Evolutionary conservation across 2,329 filamentous ascomycete genomes (phyloP).

Genomic region (Endothia cerciana): DNA sequence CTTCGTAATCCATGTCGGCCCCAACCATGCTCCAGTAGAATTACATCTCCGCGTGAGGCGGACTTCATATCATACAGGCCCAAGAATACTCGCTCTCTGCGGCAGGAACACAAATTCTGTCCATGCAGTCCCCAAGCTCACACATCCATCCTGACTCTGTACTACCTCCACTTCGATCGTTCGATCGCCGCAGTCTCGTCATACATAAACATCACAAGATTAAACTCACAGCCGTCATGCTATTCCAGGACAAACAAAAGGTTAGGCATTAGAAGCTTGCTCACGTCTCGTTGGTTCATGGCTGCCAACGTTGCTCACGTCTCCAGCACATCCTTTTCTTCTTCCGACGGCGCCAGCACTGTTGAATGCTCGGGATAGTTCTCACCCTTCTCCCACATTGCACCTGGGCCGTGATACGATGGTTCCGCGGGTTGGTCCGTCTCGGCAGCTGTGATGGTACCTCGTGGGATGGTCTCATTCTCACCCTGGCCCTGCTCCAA

Average conservation of each 20-base stretch:
- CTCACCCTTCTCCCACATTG: constrained; percentile 57
- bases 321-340: constrained; percentile 47
- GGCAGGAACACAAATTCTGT: background rate
- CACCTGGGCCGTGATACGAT: constrained; percentile 54
- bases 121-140: background rate
- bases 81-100: background rate
- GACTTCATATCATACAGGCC: background rate
- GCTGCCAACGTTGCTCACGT: constrained; percentile 35
- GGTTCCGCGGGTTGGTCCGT: constrained; percentile 38
- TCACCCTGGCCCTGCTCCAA: constrained; percentile 29
- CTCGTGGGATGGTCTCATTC: constrained; percentile 27
- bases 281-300: constrained; percentile 7
- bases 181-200: background rate
- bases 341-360: constrained; percentile 44
- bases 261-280: constrained; percentile 12
- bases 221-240: background rate
- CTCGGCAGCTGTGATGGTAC: constrained; percentile 15
- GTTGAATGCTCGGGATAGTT: constrained; percentile 42
- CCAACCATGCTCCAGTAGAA: background rate
- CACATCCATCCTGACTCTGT: background rate
- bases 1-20: background rate
- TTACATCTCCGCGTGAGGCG: background rate
- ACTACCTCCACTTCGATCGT: background rate
- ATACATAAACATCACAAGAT: background rate
- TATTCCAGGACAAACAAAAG: constrained; percentile 8